Evolutionary conservation across 345 rosid species (phyloP).

Genomic region (Firmiana major): DNA sequence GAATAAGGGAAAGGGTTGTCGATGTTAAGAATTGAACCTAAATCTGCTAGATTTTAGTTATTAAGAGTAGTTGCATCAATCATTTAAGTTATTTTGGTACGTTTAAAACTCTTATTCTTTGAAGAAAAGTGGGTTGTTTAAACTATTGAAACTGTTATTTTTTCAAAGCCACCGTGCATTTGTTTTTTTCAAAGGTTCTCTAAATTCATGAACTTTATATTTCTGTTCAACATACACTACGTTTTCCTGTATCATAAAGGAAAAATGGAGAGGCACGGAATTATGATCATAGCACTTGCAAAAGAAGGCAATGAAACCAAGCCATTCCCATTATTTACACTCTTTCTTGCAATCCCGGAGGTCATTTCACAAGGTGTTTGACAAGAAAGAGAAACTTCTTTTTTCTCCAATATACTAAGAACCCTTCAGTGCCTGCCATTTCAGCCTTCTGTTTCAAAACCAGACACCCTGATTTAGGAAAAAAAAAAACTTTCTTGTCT

Average conservation of each 20-base stretch:
- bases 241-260: not conserved
- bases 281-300: slow-evolving; percentile 2
- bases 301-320: slow-evolving; percentile 13
- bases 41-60: too few species aligned
- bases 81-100: too few species aligned
- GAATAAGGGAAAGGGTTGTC: too few species aligned
- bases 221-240: not conserved
- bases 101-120: not conserved
- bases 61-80: too few species aligned
- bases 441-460: not conserved
- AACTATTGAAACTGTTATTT: not conserved
- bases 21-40: too few species aligned
- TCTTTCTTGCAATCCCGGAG: not conserved
- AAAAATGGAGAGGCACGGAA: not conserved
- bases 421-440: slow-evolving; percentile 16
- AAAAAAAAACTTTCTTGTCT: not conserved
- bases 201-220: not conserved
- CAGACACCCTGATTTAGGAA: slow-evolving; percentile 20
- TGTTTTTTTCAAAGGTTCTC: not conserved
- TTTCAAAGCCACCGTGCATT: not conserved
- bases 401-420: slow-evolving; percentile 9
- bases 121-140: not conserved
- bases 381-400: not conserved
- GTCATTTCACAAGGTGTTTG: slow-evolving; percentile 2
- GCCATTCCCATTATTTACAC: not conserved